Conservation (phyloP, 495 filamentous ascomycete species). For the Xylaria intraflava region DNA sequence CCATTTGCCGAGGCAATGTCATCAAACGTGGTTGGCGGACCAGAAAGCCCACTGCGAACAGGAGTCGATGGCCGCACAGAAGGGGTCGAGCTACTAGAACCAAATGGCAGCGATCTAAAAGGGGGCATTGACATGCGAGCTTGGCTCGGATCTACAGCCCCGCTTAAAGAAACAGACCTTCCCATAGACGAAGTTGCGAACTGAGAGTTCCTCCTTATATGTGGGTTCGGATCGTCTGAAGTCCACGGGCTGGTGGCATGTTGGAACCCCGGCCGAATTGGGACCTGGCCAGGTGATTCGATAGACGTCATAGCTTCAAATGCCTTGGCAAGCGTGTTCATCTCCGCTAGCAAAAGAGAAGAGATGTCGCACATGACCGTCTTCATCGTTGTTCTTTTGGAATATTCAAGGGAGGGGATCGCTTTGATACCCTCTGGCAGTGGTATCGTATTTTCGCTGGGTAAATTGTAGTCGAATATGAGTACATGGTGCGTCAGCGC, state of each 20-base stretch:
- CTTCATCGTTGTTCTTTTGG: constrained; percentile 83
- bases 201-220: constrained; percentile 50
- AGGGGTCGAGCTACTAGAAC: constrained; percentile 42
- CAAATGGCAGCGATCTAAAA: constrained; percentile 28
- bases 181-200: constrained; percentile 34
- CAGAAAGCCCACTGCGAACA: constrained; percentile 40
- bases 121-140: constrained; percentile 69
- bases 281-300: constrained; percentile 59
- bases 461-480: constrained; percentile 62
- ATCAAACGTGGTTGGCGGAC: constrained; percentile 66
- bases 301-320: constrained; percentile 73
- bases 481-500: constrained; percentile 72
- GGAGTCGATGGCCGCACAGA: constrained; percentile 49
- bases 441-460: constrained; percentile 34
- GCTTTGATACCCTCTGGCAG: constrained; percentile 58
- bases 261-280: constrained; percentile 27
- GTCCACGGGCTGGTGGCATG: constrained; percentile 25
- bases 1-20: constrained; percentile 51
- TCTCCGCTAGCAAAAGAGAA: constrained; percentile 72
- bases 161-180: constrained; percentile 45
- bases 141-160: constrained; percentile 39
- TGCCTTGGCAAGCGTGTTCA: constrained; percentile 79
- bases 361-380: constrained; percentile 92
- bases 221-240: constrained; percentile 27
- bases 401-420: constrained; percentile 64